Conservation (phyloP, 23 red algal species). For the Gracilaria gracilis region DNA sequence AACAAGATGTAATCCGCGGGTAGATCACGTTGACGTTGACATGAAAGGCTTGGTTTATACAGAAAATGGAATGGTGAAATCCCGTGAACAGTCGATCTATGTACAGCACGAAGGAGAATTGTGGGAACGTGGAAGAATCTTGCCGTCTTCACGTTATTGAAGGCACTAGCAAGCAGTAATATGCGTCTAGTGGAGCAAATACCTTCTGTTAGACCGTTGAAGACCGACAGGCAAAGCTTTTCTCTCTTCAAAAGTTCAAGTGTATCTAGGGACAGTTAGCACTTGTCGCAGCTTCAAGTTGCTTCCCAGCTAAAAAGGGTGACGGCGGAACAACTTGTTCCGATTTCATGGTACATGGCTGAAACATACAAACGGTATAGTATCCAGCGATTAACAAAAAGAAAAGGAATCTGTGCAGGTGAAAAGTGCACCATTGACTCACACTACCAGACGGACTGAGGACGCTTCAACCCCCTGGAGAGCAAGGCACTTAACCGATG, state of each 20-base stretch:
- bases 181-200: not conserved
- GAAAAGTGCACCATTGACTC: not conserved
- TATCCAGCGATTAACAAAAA: not conserved
- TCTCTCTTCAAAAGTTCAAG: not conserved
- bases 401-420: not conserved
- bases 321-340: not conserved
- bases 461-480: not conserved
- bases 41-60: not conserved
- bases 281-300: not conserved
- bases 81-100: not conserved
- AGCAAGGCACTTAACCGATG: conserved; percentile 15
- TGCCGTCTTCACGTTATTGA: not conserved
- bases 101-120: not conserved
- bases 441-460: not conserved
- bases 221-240: not conserved
- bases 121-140: not conserved
- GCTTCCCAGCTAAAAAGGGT: not conserved
- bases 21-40: not conserved
- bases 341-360: not conserved
- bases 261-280: not conserved
- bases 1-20: not conserved
- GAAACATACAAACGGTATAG: not conserved
- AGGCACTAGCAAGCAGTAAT: not conserved
- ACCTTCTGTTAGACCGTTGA: not conserved
- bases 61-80: not conserved